These are phyloP conservation scores for Imleria badia DNA, from an alignment of 768 basidiomycete genomes.

Conservation along the genomic window DNA sequence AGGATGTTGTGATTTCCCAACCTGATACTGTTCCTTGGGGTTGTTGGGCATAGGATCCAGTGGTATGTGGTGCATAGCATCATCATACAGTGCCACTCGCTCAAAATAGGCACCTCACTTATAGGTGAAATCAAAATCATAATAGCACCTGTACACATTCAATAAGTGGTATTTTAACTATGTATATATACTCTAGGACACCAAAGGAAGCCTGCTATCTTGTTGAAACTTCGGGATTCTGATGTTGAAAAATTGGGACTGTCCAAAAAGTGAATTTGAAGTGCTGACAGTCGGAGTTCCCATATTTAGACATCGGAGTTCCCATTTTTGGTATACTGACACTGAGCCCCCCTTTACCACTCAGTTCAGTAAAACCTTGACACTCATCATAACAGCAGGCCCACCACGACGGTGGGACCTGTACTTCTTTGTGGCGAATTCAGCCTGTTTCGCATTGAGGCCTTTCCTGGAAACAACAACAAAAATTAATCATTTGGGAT, in stretches of 20 bases:
- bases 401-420: too few species aligned
- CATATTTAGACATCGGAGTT: not conserved
- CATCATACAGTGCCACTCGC: too few species aligned
- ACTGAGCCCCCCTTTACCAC: not conserved
- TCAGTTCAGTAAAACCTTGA: not conserved
- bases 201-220: not conserved
- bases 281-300: not conserved
- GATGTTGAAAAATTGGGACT: not conserved
- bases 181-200: not conserved
- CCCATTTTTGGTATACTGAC: not conserved
- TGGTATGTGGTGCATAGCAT: too few species aligned
- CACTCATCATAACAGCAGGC: not conserved
- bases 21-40: too few species aligned
- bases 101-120: too few species aligned
- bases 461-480: not conserved
- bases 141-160: not conserved
- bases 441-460: not conserved
- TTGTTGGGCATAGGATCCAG: too few species aligned
- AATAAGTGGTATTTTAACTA: not conserved
- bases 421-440: too few species aligned
- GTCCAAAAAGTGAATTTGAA: conserved; percentile 1
- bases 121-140: not conserved
- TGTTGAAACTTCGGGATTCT: not conserved
- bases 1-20: too few species aligned
- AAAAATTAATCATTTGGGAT: not conserved